Percentiles rank a stretch among this genome's conserved stretches.
Conservation (phyloP, 345 rosid species). For the Anastatica hierochuntica region DNA sequence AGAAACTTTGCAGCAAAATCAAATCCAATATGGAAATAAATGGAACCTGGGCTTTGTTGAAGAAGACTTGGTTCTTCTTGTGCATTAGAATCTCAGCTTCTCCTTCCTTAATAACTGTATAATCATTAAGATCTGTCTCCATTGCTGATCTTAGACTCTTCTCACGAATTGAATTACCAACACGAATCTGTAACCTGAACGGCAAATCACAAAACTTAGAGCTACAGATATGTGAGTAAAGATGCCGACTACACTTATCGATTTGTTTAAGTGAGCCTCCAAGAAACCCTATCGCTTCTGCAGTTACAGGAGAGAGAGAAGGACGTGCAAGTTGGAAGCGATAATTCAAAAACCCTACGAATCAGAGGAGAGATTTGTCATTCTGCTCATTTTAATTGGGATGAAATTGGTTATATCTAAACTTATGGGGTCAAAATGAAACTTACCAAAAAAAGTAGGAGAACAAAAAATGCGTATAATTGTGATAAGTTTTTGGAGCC, state of each 20-base stretch:
- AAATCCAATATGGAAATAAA: neutral
- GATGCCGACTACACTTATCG: constrained; percentile 10
- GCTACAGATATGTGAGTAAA: neutral
- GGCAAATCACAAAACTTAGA: neutral
- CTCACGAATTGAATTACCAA: constrained; percentile 4
- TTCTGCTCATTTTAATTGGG: no score
- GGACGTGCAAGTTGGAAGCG: no score
- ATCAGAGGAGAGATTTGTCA: no score
- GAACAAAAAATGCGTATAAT: no score
- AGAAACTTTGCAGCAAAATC: constrained; percentile 5
- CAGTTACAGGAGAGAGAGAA: no score
- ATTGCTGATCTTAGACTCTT: constrained; percentile 15
- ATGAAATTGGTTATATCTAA: no score
- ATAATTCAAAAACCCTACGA: no score
- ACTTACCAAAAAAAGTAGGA: no score
- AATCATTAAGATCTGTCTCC: constrained; percentile 57
- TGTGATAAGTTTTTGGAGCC: no score
- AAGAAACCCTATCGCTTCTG: constrained; percentile 12
- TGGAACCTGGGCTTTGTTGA: constrained; percentile 82
- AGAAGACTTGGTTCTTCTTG: constrained; percentile 84
- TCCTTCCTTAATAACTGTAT: constrained; percentile 76
- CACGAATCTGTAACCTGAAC: constrained; percentile 15
- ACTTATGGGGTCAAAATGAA: no score
- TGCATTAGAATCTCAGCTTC: constrained; percentile 98
- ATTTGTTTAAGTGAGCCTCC: constrained; percentile 1